Evolutionary conservation across 805 yeast genomes (phyloP), one percentile per base, ranked within the genome.

Genomic region (Hermanozyma aechmeae): DNA sequence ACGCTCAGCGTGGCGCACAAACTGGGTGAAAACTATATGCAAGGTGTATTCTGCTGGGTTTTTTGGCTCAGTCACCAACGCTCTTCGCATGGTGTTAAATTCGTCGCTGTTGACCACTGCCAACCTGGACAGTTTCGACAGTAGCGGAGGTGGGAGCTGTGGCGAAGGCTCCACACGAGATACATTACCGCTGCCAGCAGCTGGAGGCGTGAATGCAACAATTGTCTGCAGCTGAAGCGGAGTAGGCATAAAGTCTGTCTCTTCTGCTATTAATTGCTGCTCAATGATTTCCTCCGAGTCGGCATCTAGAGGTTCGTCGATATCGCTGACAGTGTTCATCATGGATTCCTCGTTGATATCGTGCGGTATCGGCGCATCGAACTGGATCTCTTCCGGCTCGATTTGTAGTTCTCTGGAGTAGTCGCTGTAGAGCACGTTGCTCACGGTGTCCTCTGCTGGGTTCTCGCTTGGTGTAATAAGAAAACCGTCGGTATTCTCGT

Each of bases 1-100:
- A 26, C 86, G 61, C 48, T 93, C 99, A 0, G 97, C 93, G 42
- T 80, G 79, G 32, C 96, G 76, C 7, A 93, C 95, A 58, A 92
- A 92, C 56, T 89, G 95, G 3, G 97, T 85, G 51, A 93, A 93
- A 23, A 93, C 68, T 15, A 93, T 86, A 53, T 93, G 96, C 30
- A 93, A 61, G 0, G 97, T 92, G 50, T 92, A 92, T 45, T 87
- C 96, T 0, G 89, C 79, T 0, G 87, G 83, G 16, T 79, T 68
- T 46, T 79, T 76, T 49, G 70, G 62, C 34, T 77, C 83, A 0
- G 79, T 58, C 6, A 68, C 68, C 26, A 60, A 44, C 8, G 50
- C 60, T 34, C 50, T 46, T 16, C 66, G 50, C 32, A 56, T 42
- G 4, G 50, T 38, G 13, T 48, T 34, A 29, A 53, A 48, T 31